Conservation (phyloP, 2,329 filamentous ascomycete species). For the Aspergillus persii region DNA sequence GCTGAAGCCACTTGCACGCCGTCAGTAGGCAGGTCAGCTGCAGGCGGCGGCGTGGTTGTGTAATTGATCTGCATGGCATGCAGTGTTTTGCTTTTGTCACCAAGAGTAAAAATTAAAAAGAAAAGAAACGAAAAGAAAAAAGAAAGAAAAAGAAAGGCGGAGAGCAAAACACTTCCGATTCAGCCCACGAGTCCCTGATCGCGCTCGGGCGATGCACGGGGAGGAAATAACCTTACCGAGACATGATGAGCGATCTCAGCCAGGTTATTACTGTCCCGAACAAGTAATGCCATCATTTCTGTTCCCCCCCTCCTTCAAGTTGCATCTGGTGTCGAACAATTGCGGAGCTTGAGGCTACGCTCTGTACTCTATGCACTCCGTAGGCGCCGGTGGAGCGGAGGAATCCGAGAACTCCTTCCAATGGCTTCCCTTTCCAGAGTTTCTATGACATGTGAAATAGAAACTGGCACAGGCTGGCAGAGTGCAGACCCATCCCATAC, state of each 20-base stretch:
- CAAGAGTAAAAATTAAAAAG: neutral
- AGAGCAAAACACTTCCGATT: neutral
- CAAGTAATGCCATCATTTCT: neutral
- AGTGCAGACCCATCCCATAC: slow-evolving; percentile 1
- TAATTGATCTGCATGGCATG: slow-evolving; percentile 14
- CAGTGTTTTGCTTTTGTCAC: slow-evolving; percentile 7
- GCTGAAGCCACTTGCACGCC: slow-evolving; percentile 11
- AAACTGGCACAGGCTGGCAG: neutral
- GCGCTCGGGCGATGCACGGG: neutral
- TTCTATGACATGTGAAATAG: slow-evolving; percentile 12
- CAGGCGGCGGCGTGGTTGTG: slow-evolving; percentile 12
- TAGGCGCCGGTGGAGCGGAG: slow-evolving; percentile 5
- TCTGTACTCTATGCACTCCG: neutral
- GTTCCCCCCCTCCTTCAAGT: slow-evolving; percentile 3
- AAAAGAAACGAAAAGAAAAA: too few species aligned
- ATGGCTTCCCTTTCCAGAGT: neutral
- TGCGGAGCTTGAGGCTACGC: slow-evolving; percentile 4
- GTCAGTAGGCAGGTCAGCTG: slow-evolving; percentile 17
- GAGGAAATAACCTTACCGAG: neutral
- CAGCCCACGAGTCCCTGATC: too few species aligned
- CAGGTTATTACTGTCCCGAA: slow-evolving; percentile 3
- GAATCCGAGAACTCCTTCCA: slow-evolving; percentile 8
- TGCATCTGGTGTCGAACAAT: slow-evolving; percentile 3
- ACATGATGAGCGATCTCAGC: neutral
- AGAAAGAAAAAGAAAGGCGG: too few species aligned